phyloP scores from a whole-genome alignment of 2,329 filamentous ascomycete genomes.

The Pseudopithomyces chartarum region DNA sequence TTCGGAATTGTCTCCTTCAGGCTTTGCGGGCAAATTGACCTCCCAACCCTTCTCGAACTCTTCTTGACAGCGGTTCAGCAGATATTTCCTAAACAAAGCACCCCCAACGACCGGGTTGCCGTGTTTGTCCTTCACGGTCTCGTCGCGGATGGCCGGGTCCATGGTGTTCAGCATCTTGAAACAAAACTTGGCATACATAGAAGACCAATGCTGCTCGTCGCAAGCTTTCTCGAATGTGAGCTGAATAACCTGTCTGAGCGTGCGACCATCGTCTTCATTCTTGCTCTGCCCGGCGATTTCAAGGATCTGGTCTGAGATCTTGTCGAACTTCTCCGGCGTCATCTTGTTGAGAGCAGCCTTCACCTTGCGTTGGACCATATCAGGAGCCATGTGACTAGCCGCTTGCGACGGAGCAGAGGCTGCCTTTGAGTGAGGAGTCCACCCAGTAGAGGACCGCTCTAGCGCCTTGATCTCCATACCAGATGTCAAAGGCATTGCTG shows the following conservation, averaged over 20 bases:
- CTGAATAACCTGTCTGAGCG: slow-evolving; percentile 95
- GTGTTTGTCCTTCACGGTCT: slow-evolving; percentile 89
- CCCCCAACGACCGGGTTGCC: slow-evolving; percentile 89
- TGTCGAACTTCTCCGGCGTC: slow-evolving; percentile 98
- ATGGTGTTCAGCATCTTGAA: slow-evolving; percentile 68
- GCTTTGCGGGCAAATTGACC: slow-evolving; percentile 77
- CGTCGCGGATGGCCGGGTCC: slow-evolving; percentile 92
- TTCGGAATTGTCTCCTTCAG: slow-evolving; percentile 74
- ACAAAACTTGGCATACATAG: slow-evolving; percentile 99
- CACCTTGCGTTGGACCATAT: slow-evolving; percentile 97
- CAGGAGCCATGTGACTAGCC: slow-evolving; percentile 72
- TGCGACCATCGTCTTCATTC: slow-evolving; percentile 91
- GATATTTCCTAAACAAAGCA: slow-evolving; percentile 95
- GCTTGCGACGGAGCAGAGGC: slow-evolving; percentile 31
- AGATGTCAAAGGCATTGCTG: slow-evolving; percentile 89
- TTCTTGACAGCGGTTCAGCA: slow-evolving; percentile 97
- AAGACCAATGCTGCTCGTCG: slow-evolving; percentile 97
- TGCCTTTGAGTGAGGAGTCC: slow-evolving; percentile 73
- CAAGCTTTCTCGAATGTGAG: slow-evolving; percentile 99
- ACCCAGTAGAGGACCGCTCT: slow-evolving; percentile 72
- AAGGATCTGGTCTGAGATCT: slow-evolving; percentile 91
- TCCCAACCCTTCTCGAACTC: slow-evolving; percentile 99
- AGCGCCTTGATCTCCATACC: slow-evolving; percentile 83
- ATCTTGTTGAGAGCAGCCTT: slow-evolving; percentile 99
- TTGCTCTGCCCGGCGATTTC: slow-evolving; percentile 93